Percentiles rank a stretch among this genome's conserved stretches.
phyloP scores from a whole-genome alignment of 129 eudicot genomes.

The Solidago caesia region DNA sequence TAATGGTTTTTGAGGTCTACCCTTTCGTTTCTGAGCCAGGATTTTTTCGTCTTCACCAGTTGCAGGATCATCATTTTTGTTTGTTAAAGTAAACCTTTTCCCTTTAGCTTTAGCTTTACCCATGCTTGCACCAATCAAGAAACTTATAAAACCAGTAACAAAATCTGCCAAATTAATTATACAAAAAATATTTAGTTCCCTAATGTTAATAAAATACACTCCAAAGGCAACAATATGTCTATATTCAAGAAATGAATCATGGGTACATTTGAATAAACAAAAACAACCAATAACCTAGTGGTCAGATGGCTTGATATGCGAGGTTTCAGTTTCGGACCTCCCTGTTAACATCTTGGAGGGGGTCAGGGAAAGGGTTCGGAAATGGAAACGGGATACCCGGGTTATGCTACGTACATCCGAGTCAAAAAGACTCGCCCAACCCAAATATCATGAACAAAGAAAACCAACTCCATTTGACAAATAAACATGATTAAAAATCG shows the following conservation, averaged over 20 bases:
- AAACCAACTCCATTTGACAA: no score
- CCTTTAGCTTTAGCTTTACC: conserved; percentile 80
- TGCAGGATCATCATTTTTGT: conserved; percentile 60
- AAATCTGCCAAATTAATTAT: conserved; percentile 39
- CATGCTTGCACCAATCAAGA: conserved; percentile 48
- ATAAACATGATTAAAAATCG: background rate
- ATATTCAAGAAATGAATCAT: conserved; percentile 3
- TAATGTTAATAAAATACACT: background rate
- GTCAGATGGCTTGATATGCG: no score
- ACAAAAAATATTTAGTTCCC: conserved; percentile 2
- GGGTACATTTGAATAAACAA: conserved; percentile 15
- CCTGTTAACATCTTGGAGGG: no score
- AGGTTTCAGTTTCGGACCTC: no score
- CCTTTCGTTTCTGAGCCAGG: conserved; percentile 67
- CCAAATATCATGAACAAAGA: no score
- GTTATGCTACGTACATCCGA: no score
- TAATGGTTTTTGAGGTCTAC: conserved; percentile 65
- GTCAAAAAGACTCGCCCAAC: no score
- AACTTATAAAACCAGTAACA: conserved; percentile 25
- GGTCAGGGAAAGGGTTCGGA: no score
- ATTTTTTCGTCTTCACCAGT: conserved; percentile 82
- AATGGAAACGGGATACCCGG: no score
- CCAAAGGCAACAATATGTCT: background rate
- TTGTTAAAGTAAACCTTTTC: conserved; percentile 47
- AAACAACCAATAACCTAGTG: conserved; percentile 2